A percentile compares a stretch with the other conserved stretches of the same genome.
Evolutionary conservation across 805 yeast species (phyloP).

Genomic region (Metschnikowia orientalis): DNA sequence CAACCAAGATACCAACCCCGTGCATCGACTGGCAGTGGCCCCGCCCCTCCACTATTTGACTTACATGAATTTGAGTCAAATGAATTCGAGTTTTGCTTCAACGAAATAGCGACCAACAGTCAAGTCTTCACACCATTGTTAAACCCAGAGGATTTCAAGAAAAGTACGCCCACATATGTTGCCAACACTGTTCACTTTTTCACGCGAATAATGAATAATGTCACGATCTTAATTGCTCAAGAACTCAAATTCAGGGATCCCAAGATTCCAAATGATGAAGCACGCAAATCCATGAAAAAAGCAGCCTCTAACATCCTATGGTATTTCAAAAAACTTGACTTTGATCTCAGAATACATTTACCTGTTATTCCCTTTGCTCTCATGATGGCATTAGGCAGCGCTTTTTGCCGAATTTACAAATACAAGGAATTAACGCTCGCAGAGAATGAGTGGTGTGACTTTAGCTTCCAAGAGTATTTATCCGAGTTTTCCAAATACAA

Average conservation of each 20-base stretch:
- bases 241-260: constrained; percentile 25
- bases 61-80: constrained; percentile 23
- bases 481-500: constrained; percentile 20
- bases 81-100: constrained; percentile 26
- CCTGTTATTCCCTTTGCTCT: constrained; percentile 21
- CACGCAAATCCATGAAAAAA: constrained; percentile 20
- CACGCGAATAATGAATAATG: constrained; percentile 26
- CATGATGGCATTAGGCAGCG: constrained; percentile 2
- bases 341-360: constrained; percentile 20
- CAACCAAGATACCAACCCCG: constrained; percentile 10
- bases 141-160: constrained; percentile 2
- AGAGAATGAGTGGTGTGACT: constrained; percentile 2
- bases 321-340: constrained; percentile 20
- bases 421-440: not conserved
- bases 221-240: constrained; percentile 23
- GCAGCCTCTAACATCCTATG: constrained; percentile 28
- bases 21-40: not conserved
- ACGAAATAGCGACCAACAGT: constrained; percentile 13
- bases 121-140: constrained; percentile 2
- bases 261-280: constrained; percentile 19
- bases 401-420: constrained; percentile 1
- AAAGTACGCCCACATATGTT: constrained; percentile 14
- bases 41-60: constrained; percentile 16
- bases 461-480: constrained; percentile 20
- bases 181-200: constrained; percentile 22